Conservation (phyloP, 768 basidiomycete genomes). For the Amanita rubescens region DNA sequence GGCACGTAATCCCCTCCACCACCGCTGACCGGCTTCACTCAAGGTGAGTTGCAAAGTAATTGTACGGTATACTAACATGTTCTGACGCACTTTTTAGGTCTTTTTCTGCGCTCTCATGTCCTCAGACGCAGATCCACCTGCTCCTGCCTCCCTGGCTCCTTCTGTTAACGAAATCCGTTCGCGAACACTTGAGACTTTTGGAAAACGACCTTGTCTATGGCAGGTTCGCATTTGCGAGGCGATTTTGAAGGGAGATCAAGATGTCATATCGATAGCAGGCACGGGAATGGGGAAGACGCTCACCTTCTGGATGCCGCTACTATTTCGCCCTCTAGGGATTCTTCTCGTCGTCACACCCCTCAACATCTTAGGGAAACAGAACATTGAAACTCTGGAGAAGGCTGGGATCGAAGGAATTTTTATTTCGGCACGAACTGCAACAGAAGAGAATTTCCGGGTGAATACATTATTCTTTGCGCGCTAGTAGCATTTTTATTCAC, state of each 20-base stretch:
- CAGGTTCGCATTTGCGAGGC: constrained; percentile 11
- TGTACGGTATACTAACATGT: neutral
- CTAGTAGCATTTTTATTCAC: neutral
- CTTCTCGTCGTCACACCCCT: constrained; percentile 16
- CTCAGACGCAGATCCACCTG: neutral
- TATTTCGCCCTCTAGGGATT: constrained; percentile 13
- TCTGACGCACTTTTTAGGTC: neutral
- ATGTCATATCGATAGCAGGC: constrained; percentile 14
- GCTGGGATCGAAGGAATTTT: constrained; percentile 11
- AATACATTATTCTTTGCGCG: neutral
- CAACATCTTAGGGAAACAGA: constrained; percentile 17
- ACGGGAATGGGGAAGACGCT: no score
- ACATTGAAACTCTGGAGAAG: constrained; percentile 8
- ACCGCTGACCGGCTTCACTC: neutral
- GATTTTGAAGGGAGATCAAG: constrained; percentile 7
- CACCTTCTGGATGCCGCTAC: constrained; percentile 2
- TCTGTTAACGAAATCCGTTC: constrained; percentile 5
- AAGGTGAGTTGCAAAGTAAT: neutral
- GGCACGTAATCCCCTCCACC: neutral
- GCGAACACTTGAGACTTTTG: constrained; percentile 8
- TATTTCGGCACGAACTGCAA: constrained; percentile 13
- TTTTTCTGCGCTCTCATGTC: neutral
- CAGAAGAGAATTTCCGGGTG: constrained; percentile 15
- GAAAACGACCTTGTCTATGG: constrained; percentile 13
- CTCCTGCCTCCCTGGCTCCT: neutral